phyloP scores from a whole-genome alignment of 2,329 filamentous ascomycete species.

The Trichoderma pleuroti region DNA sequence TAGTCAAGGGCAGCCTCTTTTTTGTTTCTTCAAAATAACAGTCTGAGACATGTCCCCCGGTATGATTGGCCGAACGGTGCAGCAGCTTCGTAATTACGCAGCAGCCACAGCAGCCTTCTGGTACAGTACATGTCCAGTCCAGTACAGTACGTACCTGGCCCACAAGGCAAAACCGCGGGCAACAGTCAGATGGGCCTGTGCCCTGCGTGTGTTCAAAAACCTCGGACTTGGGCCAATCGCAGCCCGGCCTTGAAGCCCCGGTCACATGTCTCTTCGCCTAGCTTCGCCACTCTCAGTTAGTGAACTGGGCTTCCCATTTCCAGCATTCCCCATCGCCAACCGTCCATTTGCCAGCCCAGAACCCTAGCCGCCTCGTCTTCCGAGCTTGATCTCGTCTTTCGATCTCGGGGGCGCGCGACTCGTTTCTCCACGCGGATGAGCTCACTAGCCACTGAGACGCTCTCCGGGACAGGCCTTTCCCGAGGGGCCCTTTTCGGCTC shows the following conservation, averaged over 20 bases:
- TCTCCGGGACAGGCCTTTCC: neutral
- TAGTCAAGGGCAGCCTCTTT: neutral
- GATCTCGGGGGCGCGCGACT: slow-evolving; percentile 7
- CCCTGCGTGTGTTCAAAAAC: neutral
- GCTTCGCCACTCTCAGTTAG: slow-evolving; percentile 12
- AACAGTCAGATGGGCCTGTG: slow-evolving; percentile 3
- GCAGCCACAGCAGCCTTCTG: neutral
- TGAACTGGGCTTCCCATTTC: neutral
- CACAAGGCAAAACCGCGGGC: slow-evolving; percentile 5
- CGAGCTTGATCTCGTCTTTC: neutral
- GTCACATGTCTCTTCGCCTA: slow-evolving; percentile 19
- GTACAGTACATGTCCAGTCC: neutral
- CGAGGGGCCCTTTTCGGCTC: neutral
- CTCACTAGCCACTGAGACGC: neutral
- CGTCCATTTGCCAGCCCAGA: neutral
- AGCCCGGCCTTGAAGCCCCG: neutral
- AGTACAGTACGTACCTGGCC: neutral
- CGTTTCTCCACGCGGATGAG: neutral
- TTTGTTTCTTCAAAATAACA: neutral
- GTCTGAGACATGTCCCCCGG: neutral
- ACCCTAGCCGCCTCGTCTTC: neutral
- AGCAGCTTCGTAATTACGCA: neutral
- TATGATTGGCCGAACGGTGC: slow-evolving; percentile 4
- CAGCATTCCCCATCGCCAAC: neutral
- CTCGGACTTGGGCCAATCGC: slow-evolving; percentile 7